Evolutionary conservation across 1,284 basidiomycete genomes (phyloP), one percentile per base, ranked within the genome.

Genomic region (Leccinum fallax): DNA sequence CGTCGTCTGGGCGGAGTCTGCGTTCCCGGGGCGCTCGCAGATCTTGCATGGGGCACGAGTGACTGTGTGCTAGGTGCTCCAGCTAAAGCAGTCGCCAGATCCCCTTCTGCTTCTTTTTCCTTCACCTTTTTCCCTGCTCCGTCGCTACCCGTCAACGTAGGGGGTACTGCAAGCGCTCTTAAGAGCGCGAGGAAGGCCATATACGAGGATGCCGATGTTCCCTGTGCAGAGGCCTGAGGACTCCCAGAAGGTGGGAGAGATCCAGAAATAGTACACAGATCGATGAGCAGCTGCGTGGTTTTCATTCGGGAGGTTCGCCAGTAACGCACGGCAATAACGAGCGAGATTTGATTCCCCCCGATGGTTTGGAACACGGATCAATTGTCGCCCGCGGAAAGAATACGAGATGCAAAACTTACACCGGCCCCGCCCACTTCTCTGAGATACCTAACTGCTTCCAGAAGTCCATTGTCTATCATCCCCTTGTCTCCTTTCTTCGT

Each of bases 231-330:
- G 65, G 64, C 64, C 19, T 52, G 72, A 68, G 54, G 53, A 63
- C 19, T 54, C 24, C 57, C 63, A 5, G 66, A 52, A 2, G 76
- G 63, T 15, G 77, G 74, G 7, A 84, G 74, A n/a, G 83, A 76
- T 5, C 81, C 81, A 2, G 86, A 81, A 8, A 89, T 90, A 0
- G 93, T 93, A 73, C 97, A 98, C 0, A 98, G 82, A 70, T 98
- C 95, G 62, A 98, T 93, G 10, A 99, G 83, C 0, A 98, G 81
- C 58, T 93, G 87, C 0, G 96, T 98, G 0, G 95, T 97, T 70
- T 26, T 94, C 91, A 61, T 91, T 85, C 0, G 96, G 93, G 10
- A 95, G 83, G 61, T 86, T 88, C 10, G 87, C 85, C 0, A 99
- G 82, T 76, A 99, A 83, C 1, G 89, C 89, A 3, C 92, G 86